A percentile compares a stretch with the other conserved stretches of the same genome.
These are phyloP conservation scores for Dentipellis sp. DNA, from an alignment of 768 basidiomycete genomes.

Conservation along the genomic window DNA sequence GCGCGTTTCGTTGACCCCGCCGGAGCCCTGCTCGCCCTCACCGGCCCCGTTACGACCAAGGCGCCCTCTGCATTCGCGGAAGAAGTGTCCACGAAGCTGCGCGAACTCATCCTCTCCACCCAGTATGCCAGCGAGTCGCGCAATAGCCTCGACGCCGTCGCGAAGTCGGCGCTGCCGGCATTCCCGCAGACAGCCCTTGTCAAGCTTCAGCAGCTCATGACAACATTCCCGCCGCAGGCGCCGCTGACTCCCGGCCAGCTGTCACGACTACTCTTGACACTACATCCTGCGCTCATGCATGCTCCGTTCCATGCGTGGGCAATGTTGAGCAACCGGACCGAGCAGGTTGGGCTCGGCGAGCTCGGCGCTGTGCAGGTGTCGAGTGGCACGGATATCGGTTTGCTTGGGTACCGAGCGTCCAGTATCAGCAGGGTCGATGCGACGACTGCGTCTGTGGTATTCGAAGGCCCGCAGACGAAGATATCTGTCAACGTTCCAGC, in stretches of 20 bases:
- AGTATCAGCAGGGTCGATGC: slow-evolving; percentile 32
- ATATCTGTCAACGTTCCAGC: slow-evolving; percentile 36
- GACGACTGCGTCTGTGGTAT: slow-evolving; percentile 32
- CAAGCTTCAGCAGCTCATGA: slow-evolving; percentile 37
- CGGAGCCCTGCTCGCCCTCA: slow-evolving; percentile 39
- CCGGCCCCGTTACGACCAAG: not conserved
- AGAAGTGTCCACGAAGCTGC: slow-evolving; percentile 33
- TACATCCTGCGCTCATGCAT: slow-evolving; percentile 50
- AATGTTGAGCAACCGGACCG: slow-evolving; percentile 43
- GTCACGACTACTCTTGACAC: slow-evolving; percentile 40
- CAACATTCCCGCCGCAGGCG: slow-evolving; percentile 44
- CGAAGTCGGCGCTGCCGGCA: slow-evolving; percentile 43
- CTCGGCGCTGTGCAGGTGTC: slow-evolving; percentile 38
- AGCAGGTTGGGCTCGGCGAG: slow-evolving; percentile 44
- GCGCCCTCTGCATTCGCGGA: slow-evolving; percentile 2
- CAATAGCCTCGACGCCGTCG: slow-evolving; percentile 41
- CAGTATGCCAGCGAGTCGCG: slow-evolving; percentile 55
- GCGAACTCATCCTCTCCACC: slow-evolving; percentile 49
- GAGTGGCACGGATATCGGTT: slow-evolving; percentile 29
- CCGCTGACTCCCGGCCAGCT: slow-evolving; percentile 38
- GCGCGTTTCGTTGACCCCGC: slow-evolving; percentile 58
- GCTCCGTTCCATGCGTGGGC: slow-evolving; percentile 58
- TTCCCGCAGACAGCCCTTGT: slow-evolving; percentile 57
- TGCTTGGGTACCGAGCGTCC: slow-evolving; percentile 43
- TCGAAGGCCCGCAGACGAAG: slow-evolving; percentile 25